phyloP scores from a whole-genome alignment of 1,284 basidiomycete species.

The Ceratobasidium sp. region DNA sequence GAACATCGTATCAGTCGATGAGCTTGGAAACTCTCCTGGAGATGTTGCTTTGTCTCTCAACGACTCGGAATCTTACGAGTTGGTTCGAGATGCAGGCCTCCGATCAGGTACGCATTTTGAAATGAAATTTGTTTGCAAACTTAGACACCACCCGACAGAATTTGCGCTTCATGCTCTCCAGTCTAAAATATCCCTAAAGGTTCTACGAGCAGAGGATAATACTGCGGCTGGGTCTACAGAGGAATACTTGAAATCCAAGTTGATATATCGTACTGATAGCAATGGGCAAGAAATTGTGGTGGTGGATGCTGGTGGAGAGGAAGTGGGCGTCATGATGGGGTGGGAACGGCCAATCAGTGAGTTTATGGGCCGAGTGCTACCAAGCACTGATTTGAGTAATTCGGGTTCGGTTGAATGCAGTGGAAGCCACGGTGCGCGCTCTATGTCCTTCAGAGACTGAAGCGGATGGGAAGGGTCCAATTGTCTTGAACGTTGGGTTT shows the following conservation, averaged over 20 bases:
- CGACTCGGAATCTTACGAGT: constrained; percentile 70
- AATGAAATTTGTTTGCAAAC: neutral
- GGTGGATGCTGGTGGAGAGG: constrained; percentile 71
- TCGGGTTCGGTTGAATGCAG: too few relatives aligned
- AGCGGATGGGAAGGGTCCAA: constrained; percentile 56
- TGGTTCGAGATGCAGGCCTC: constrained; percentile 86
- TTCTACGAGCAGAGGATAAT: constrained; percentile 63
- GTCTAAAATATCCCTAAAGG: constrained; percentile 55
- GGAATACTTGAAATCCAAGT: constrained; percentile 73
- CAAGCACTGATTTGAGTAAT: constrained; percentile 11
- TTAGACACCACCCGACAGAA: neutral
- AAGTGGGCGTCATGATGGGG: constrained; percentile 95
- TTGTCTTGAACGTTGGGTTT: constrained; percentile 90
- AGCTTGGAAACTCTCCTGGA: constrained; percentile 79
- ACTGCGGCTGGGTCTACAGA: constrained; percentile 78
- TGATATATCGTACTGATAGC: constrained; percentile 75
- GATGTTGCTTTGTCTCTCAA: constrained; percentile 89
- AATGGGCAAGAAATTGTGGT: constrained; percentile 83
- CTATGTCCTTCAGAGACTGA: constrained; percentile 56
- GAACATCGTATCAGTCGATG: constrained; percentile 63
- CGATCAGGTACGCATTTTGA: constrained; percentile 66
- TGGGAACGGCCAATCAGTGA: constrained; percentile 86
- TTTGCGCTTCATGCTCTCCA: constrained; percentile 49
- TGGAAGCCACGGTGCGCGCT: constrained; percentile 66
- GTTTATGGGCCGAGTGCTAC: constrained; percentile 42